Percentiles rank a stretch among this genome's conserved stretches.
Conservation (phyloP, 345 rosid genomes). For the Eucalyptus regnans region DNA sequence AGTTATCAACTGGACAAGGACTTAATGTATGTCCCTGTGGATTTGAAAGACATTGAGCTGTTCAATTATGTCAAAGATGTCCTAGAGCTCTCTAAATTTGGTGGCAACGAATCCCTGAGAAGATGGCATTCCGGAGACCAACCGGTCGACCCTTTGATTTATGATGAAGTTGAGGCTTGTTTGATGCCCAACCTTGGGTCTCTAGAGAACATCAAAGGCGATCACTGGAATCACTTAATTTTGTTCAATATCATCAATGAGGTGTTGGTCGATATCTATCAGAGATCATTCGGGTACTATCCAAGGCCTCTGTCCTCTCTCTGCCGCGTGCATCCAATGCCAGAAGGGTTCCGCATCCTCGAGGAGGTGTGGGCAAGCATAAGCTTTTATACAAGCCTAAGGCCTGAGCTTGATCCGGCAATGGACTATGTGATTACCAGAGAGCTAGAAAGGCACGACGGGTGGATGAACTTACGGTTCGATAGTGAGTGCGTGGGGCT, state of each 20-base stretch:
- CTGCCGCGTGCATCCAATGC: constrained; percentile 46
- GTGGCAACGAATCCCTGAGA: constrained; percentile 31
- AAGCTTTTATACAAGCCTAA: constrained; percentile 33
- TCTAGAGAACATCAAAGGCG: constrained; percentile 19
- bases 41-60: constrained; percentile 29
- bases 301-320: constrained; percentile 42
- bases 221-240: constrained; percentile 26
- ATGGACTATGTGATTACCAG: constrained; percentile 29
- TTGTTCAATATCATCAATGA: constrained; percentile 69
- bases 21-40: constrained; percentile 8
- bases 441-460: constrained; percentile 40
- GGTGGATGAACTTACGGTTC: constrained; percentile 82
- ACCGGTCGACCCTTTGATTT: constrained; percentile 44
- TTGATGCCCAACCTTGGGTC: constrained; percentile 31
- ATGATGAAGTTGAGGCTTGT: constrained; percentile 40
- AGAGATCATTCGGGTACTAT: constrained; percentile 41
- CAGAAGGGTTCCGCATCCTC: constrained; percentile 38
- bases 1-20: neutral
- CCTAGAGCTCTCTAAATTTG: constrained; percentile 61
- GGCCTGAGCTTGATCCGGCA: constrained; percentile 15
- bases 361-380: constrained; percentile 62
- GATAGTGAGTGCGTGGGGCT: constrained; percentile 61
- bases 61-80: constrained; percentile 62
- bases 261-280: constrained; percentile 45
- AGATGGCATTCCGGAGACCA: constrained; percentile 60